Evolutionary conservation across 306 rosid genomes (phyloP), one percentile per base, ranked within the genome.

Genomic region (Hippophae rhamnoides): DNA sequence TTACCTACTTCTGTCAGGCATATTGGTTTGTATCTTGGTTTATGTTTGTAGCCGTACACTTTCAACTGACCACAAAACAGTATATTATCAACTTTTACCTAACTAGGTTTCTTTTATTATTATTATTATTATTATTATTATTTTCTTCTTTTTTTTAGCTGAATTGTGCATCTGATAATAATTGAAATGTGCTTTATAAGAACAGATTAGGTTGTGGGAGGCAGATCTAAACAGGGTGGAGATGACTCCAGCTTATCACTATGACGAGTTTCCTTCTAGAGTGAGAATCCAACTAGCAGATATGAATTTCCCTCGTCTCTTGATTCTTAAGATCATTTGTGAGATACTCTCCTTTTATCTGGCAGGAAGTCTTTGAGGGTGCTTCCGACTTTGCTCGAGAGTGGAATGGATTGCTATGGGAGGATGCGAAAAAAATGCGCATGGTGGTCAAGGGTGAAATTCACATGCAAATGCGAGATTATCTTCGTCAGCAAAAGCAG

Each of bases 171-270:
- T 31, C 38, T 31, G 4, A 31, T 31, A 31, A 31, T 4, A 31
- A 31, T 68, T 46, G 72, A 12, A 14, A 40, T 72, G 45, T 64
- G 47, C 44, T 48, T 23, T 51, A 44, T 52, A 51, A 12, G 67
- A 74, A 63, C 93, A 92, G 99, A 85, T 92, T 58, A 74, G 95
- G 70, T 72, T 88, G 57, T 88, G 99, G 99, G 99, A 88, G 73
- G 73, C 93, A 51, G 99, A 92, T 82, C 76, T 85, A 56, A 92
- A 86, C 54, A 83, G 99, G 73, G 89, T 92, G 56, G 96, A 88
- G 79, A 81, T 73, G 83, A 80, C 73, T 47, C 79, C 74, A 6
- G 77, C 96, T 50, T 74, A 82, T 72, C 71, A 73, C 53, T 92
- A 92, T 8, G 96, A 88, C 5, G 96, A 86, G 58, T 92, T 92